Evolutionary conservation across 2,329 filamentous ascomycete genomes (phyloP), one percentile per base, ranked within the genome.

Genomic region (Penicillium glabrum): DNA sequence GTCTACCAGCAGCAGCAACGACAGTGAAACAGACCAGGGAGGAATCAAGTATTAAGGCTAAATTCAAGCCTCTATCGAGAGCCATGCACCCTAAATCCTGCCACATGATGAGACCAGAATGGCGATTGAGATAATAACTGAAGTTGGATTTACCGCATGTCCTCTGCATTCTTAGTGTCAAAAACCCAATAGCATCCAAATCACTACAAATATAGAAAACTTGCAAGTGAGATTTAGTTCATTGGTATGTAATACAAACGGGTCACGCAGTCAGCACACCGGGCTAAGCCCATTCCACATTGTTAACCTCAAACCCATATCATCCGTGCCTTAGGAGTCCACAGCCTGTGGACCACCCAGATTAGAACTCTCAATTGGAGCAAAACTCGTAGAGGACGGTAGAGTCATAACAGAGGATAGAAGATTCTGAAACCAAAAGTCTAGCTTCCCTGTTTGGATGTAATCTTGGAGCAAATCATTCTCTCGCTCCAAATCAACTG

Each of bases 401-500:
- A 51, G 49, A 44, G 61, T 51, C 46, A 62, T 55, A 16, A 66
- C 56, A 35, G 62, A 69, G 29, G 64, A 55, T 8, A 67, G 41
- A 27, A 75, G 61, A 48, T 69, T 68, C 16, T 69, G 72, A 57
- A 83, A 82, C 90, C 93, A 96, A 54, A 88, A 82, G 7, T 86
- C 84, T 11, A 96, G 81, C 37, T 86, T 82, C 57, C 86, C 82
- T 71, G 87, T 87, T 54, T 89, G 83, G 21, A 95, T 80, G 69
- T 86, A 86, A 50, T 82, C 80, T 51, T 80, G 77, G 39, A 97
- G 79, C 11, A 83, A 70, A 58, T 83, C 81, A 68, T 93, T 89
- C 74, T 96, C 92, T 56, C 82, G 81, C 56, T 84, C 80, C 77
- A 95, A 89, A 56, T 91, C 90, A 26, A 86, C 83, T 27, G 88